phyloP scores from a whole-genome alignment of 2,329 filamentous ascomycete species.

The Fusarium abutilonis region DNA sequence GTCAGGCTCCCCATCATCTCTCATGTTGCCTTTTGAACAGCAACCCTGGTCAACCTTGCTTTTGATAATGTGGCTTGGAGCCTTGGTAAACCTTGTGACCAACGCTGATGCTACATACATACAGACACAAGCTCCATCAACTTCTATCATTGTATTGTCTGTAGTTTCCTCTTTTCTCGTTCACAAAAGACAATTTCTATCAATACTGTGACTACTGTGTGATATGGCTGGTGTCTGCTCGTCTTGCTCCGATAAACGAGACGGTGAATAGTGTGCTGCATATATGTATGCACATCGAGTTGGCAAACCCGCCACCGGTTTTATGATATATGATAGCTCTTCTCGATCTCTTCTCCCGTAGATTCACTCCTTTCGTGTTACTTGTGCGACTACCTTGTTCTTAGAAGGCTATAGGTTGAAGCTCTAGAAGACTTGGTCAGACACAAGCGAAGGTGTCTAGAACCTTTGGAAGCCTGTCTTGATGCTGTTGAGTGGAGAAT shows the following conservation, averaged over 20 bases:
- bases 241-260: conserved; percentile 7
- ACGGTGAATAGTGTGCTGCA: conserved; percentile 14
- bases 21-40: neutral
- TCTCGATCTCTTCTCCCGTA: conserved; percentile 6
- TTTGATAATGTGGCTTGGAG: conserved; percentile 5
- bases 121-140: conserved; percentile 7
- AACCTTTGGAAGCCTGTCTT: conserved; percentile 25
- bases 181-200: neutral
- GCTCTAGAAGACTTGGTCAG: conserved; percentile 22
- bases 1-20: neutral
- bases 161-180: conserved; percentile 23
- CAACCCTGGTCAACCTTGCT: conserved; percentile 11
- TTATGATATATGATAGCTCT: conserved; percentile 8
- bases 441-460: conserved; percentile 35
- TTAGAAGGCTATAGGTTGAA: conserved; percentile 8
- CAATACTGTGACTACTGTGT: conserved; percentile 2
- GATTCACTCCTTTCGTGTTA: neutral
- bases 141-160: neutral
- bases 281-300: conserved; percentile 27
- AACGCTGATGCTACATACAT: conserved; percentile 14
- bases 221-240: neutral
- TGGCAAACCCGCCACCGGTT: conserved; percentile 20
- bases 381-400: neutral
- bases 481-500: conserved; percentile 9
- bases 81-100: conserved; percentile 19